Conservation (phyloP, 1,284 basidiomycete genomes). For the Vanrija pseudolonga region DNA sequence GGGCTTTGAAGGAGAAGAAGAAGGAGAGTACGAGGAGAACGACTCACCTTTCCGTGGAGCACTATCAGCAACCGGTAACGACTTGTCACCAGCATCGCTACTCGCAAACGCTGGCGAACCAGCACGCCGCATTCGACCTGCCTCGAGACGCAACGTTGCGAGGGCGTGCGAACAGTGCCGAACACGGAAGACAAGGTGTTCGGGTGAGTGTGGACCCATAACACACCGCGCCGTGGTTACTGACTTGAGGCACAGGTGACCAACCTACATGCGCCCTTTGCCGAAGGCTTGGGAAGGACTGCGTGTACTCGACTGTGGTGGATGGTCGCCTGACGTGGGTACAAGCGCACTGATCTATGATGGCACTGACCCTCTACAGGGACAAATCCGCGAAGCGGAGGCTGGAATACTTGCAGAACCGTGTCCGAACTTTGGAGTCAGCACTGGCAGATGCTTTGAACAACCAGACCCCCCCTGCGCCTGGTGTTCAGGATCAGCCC, state of each 20-base stretch:
- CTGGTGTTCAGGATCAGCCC: too few species aligned
- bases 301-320: conserved; percentile 4
- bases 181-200: conserved; percentile 5
- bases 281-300: conserved; percentile 5
- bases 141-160: conserved; percentile 3
- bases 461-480: too few species aligned
- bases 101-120: too few species aligned
- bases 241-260: conserved; percentile 6
- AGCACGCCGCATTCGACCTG: not conserved
- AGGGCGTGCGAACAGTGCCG: conserved; percentile 10
- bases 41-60: too few species aligned
- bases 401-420: conserved; percentile 5
- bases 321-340: conserved; percentile 11
- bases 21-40: conserved; percentile 13
- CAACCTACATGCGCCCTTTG: conserved; percentile 2
- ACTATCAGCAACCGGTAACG: too few species aligned
- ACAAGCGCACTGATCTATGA: not conserved
- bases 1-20: conserved; percentile 10
- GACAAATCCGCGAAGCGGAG: conserved; percentile 1
- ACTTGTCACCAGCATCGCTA: too few species aligned
- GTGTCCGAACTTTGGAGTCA: not conserved
- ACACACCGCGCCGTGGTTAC: not conserved
- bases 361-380: not conserved
- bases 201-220: not conserved
- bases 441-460: not conserved